phyloP scores from a whole-genome alignment of 345 rosid genomes.

The Conringia planisiliqua region DNA sequence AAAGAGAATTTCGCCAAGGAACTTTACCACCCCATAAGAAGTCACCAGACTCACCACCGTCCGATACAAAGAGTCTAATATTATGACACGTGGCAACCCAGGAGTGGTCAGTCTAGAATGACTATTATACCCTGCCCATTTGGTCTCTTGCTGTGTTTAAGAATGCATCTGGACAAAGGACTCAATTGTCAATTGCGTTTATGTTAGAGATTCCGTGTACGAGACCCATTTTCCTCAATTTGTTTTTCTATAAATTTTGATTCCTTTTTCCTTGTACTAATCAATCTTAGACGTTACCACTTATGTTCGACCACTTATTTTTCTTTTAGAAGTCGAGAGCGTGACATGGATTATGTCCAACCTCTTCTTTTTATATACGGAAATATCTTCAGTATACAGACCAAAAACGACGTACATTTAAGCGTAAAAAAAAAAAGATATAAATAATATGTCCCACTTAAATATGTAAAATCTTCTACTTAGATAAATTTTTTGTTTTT shows the following conservation, averaged over 20 bases:
- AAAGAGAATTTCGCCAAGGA: too few relatives aligned
- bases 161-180: neutral
- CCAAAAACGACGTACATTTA: neutral
- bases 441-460: too few relatives aligned
- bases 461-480: too few relatives aligned
- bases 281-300: slow-evolving; percentile 8
- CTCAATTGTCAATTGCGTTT: neutral
- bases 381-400: neutral
- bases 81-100: neutral
- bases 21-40: neutral
- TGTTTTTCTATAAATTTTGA: neutral
- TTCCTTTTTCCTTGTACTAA: slow-evolving; percentile 4
- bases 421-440: too few relatives aligned
- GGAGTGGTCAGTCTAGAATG: neutral
- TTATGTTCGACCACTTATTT: slow-evolving; percentile 15
- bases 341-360: slow-evolving; percentile 12
- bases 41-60: slow-evolving; percentile 18
- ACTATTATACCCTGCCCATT: neutral
- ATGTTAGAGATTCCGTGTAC: slow-evolving; percentile 30
- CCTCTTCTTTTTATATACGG: neutral
- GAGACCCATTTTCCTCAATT: slow-evolving; percentile 14
- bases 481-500: too few relatives aligned
- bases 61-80: neutral
- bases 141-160: neutral
- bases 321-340: neutral